Base-by-base conservation (phyloP, 768 basidiomycete species). In the Auricularia heimuer region DNA sequence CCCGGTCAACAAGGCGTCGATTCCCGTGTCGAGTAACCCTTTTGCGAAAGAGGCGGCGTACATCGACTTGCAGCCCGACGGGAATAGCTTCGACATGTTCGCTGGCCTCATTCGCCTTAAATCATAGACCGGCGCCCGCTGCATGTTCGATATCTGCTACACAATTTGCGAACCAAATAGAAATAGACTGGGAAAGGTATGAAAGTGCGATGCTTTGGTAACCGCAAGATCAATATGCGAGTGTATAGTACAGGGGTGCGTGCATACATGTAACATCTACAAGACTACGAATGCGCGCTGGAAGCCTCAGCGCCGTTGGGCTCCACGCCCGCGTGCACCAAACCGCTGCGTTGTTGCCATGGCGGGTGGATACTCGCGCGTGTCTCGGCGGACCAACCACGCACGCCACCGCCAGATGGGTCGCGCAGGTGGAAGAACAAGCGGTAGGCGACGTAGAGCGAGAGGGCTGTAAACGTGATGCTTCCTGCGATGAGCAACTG, bases 61-160 rank as follows among this genome's bases (percentile, higher is more conserved):
- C 71, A 87, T 98, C 63, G 94, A 99, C 75, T 75, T 99, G 21
- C 97, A 97, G 73, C 97, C 97, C 1, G 94, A 98, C 71, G 93
- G 94, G 62, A 99, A 99, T 73, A 92, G 92, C 70, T 98, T 98
- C 69, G 96, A 98, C 75, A 79, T 98, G 68, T 90, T 97, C 90
- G 82, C 86, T 42, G 92, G 93, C 37, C 73, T 96, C 74, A 95
- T 96, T 69, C 88, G 77, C 71, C 70, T 77, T 35, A 84, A 83
- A 70, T 68, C 58, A 34, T 71, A 64, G 39, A 42, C 39, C 39
- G 29, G 29, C 39, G 39, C 39, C 39, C 39, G 39, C 39, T 42
- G 8, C 39, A 14, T 42, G 39, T 14, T 29, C 29, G 29, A 29
- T 29, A 29, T 29, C 29, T 29, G 29, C 29, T 29, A 29, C 29